Evolutionary conservation across 2,329 filamentous ascomycete species (phyloP).

Genomic region (Claviceps quebecensis): DNA sequence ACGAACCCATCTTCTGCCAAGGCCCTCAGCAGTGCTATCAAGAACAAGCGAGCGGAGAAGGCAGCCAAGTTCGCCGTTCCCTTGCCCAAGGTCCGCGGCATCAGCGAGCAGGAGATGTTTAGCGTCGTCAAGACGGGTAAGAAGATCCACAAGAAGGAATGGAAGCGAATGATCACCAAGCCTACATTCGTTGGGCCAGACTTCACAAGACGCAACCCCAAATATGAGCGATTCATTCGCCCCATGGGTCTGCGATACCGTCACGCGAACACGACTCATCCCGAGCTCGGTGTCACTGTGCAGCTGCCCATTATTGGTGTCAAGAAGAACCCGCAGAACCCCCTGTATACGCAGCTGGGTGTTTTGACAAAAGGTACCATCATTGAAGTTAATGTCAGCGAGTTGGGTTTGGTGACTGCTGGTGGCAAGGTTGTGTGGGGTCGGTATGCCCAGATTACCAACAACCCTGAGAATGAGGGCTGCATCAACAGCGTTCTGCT

Average conservation of each 20-base stretch:
- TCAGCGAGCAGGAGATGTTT: conserved; percentile 95
- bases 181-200: conserved; percentile 69
- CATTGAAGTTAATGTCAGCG: conserved; percentile 85
- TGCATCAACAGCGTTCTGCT: conserved; percentile 28
- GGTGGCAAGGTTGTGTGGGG: conserved; percentile 92
- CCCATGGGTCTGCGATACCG: conserved; percentile 38
- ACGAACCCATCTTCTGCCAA: conserved; percentile 44
- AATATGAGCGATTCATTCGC: conserved; percentile 46
- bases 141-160: conserved; percentile 76
- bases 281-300: conserved; percentile 73
- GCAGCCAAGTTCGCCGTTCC: conserved; percentile 87
- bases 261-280: conserved; percentile 48
- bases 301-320: conserved; percentile 65
- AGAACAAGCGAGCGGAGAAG: conserved; percentile 90
- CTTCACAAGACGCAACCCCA: conserved; percentile 80
- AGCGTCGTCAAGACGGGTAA: conserved; percentile 92
- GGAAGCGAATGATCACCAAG: conserved; percentile 56
- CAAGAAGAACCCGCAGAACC: conserved; percentile 62
- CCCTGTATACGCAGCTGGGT: conserved; percentile 82
- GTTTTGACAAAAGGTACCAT: conserved; percentile 70
- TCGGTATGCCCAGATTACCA: conserved; percentile 47
- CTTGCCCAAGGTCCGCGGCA: conserved; percentile 80
- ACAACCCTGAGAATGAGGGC: conserved; percentile 34
- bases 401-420: conserved; percentile 80
- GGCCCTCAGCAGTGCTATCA: conserved; percentile 72